A percentile compares a stretch with the other conserved stretches of the same genome.
Conservation (phyloP, 345 rosid species). For the Odontarrhena argentea region DNA sequence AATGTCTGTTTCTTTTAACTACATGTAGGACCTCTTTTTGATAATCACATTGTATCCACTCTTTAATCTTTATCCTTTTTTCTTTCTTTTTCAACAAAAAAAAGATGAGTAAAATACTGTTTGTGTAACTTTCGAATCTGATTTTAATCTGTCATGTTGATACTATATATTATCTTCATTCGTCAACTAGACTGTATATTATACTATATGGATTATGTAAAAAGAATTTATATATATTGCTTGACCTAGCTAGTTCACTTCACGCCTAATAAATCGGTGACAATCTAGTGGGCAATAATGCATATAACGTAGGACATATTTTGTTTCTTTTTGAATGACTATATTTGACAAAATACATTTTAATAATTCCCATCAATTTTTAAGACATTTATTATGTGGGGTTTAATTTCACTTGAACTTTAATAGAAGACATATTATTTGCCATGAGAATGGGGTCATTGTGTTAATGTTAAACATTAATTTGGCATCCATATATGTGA, state of each 20-base stretch:
- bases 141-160: constrained; percentile 20
- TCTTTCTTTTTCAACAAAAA: background rate
- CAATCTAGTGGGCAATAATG: constrained; percentile 34
- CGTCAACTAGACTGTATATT: constrained; percentile 6
- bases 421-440: constrained; percentile 6
- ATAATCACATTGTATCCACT: constrained; percentile 43
- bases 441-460: background rate
- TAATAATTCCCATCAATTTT: no score
- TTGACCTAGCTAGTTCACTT: constrained; percentile 34
- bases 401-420: constrained; percentile 9
- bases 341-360: no score
- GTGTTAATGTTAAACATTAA: background rate
- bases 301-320: constrained; percentile 34
- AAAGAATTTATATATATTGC: background rate
- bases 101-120: background rate
- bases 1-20: constrained; percentile 42
- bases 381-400: constrained; percentile 2
- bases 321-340: constrained; percentile 22
- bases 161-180: background rate
- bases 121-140: background rate
- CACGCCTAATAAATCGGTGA: constrained; percentile 39
- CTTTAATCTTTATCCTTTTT: background rate
- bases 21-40: constrained; percentile 43
- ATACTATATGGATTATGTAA: no score
- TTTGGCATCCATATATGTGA: constrained; percentile 9